Conservation (phyloP, 768 basidiomycete genomes). For the Heimioporus sp. region DNA sequence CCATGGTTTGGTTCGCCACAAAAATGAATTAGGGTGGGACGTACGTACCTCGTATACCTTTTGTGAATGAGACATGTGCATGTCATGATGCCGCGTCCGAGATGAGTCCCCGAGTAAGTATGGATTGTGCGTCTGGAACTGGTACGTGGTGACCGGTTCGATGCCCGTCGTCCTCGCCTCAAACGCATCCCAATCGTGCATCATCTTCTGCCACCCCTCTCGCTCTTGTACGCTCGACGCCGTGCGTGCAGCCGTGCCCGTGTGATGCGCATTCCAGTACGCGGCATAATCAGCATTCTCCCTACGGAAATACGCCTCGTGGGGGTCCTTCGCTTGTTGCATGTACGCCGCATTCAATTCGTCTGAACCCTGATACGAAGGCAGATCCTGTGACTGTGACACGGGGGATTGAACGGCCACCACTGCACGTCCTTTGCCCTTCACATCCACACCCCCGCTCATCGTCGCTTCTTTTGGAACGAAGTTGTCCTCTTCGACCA, state of each 20-base stretch:
- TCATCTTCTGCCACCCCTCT: slow-evolving; percentile 59
- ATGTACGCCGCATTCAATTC: slow-evolving; percentile 16
- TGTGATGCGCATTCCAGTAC: slow-evolving; percentile 53
- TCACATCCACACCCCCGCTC: slow-evolving; percentile 39
- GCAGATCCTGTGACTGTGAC: slow-evolving; percentile 9
- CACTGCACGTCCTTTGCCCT: slow-evolving; percentile 64
- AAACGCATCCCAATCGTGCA: slow-evolving; percentile 77
- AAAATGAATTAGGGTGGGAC: slow-evolving; percentile 5
- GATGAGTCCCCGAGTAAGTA: slow-evolving; percentile 64
- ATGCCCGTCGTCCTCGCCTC: slow-evolving; percentile 73
- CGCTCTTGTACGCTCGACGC: slow-evolving; percentile 28
- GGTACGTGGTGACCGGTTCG: slow-evolving; percentile 53
- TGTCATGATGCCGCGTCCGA: slow-evolving; percentile 45
- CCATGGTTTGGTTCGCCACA: slow-evolving; percentile 8
- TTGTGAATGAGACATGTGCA: slow-evolving; percentile 31
- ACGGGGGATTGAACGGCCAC: not conserved
- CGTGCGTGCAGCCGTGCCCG: slow-evolving; percentile 13
- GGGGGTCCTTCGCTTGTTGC: slow-evolving; percentile 37
- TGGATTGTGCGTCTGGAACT: slow-evolving; percentile 77
- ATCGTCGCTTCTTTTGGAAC: slow-evolving; percentile 47
- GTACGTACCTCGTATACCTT: slow-evolving; percentile 41
- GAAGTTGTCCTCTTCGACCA: slow-evolving; percentile 77
- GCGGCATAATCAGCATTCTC: slow-evolving; percentile 66
- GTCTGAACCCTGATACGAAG: slow-evolving; percentile 19
- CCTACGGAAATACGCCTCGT: slow-evolving; percentile 67